These are phyloP conservation scores for Solanum piurae DNA, from an alignment of 257 asterid species.

Conservation along the genomic window DNA sequence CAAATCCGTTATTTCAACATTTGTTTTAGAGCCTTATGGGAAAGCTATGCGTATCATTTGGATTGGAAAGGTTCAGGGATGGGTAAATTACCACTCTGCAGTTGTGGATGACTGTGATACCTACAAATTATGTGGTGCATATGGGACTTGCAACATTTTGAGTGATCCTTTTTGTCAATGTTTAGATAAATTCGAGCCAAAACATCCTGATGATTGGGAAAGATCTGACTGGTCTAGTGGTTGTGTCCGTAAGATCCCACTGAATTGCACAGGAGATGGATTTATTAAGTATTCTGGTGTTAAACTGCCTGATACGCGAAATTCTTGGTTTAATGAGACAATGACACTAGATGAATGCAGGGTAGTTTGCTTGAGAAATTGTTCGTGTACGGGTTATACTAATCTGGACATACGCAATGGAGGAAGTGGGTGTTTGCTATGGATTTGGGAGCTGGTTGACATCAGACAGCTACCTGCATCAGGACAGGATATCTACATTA, in stretches of 20 bases:
- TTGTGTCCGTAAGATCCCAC: background rate
- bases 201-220: slow-evolving; percentile 6
- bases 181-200: slow-evolving; percentile 12
- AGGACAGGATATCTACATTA: slow-evolving; percentile 21
- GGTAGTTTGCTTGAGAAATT: slow-evolving; percentile 8
- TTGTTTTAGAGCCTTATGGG: background rate
- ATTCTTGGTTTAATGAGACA: background rate
- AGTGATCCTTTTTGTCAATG: slow-evolving; percentile 15
- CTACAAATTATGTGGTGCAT: slow-evolving; percentile 12
- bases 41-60: background rate
- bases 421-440: slow-evolving; percentile 20
- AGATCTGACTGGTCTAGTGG: slow-evolving; percentile 16
- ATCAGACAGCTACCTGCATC: slow-evolving; percentile 1
- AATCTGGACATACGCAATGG: slow-evolving; percentile 4
- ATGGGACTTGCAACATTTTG: slow-evolving; percentile 11
- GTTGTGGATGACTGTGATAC: slow-evolving; percentile 13
- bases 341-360: slow-evolving; percentile 12
- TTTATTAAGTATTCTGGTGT: slow-evolving; percentile 12
- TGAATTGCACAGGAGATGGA: slow-evolving; percentile 11
- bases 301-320: slow-evolving; percentile 15
- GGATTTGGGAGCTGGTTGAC: slow-evolving; percentile 19
- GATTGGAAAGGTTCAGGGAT: background rate
- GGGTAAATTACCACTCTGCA: slow-evolving; percentile 10
- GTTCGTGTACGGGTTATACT: slow-evolving; percentile 20
- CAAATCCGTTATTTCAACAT: background rate